Evolutionary conservation across 331 rosid species (phyloP), one percentile per base, ranked within the genome.

Genomic region (Telfairia occidentalis): DNA sequence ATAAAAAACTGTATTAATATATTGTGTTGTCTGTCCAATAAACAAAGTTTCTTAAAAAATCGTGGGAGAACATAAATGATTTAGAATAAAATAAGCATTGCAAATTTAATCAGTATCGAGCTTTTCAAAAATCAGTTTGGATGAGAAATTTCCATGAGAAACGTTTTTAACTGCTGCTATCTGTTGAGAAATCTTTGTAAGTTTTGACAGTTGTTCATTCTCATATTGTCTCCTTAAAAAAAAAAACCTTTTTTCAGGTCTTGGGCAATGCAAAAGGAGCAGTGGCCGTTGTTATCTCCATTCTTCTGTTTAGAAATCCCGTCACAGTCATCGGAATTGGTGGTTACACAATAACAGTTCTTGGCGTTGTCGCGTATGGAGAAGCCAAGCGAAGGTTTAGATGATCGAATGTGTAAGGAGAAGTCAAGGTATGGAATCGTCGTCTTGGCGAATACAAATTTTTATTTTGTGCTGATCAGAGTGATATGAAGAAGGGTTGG

Each of bases 241-340:
- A 61, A 61, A 30, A 16, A 6, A 1, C 21, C 7, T 63, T 61
- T n/a, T 64, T 61, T 12, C 87, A 94, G 98, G 96, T 94, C 2
- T 80, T 94, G 78, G 97, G 98, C 75, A 94, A 94, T 80, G 98
- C 98, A 3, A 94, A 94, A 81, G 98, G 98, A 38, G 98, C 98
- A 2, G 96, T 91, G 26, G 97, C 97, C n/a, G 98, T 94, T 52
- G 98, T 90, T 34, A 90, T 95, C 85, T 91, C 98, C 19, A 95
- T 90, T 57, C 90, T 94, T 13, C 15, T 94, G 48, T 94, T 94
- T 83, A 90, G 89, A 86, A 91, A 94, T 82, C 97, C 96, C 2
- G 98, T 94, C 73, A 94, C 97, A 9, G 80, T 85, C 74, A 1
- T 91, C 38, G 98, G 98, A 72, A 94, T 94, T 82, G 96, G 81